Conservation (phyloP, 2,329 filamentous ascomycete genomes). For the Pseudocercospora vitis region DNA sequence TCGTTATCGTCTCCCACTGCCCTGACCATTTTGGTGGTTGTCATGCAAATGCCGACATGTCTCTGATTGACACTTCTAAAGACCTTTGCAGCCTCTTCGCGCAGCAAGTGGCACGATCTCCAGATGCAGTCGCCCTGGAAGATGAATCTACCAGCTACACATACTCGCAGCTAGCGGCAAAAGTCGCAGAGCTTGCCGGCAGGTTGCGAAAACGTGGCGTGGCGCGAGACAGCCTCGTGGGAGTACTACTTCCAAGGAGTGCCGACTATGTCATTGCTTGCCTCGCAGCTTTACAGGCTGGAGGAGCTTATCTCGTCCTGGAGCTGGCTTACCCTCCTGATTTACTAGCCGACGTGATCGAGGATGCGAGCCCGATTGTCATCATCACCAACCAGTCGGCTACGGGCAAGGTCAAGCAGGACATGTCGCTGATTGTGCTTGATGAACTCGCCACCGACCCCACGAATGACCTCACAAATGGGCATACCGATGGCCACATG, state of each 20-base stretch:
- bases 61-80: conserved; percentile 68
- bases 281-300: conserved; percentile 73
- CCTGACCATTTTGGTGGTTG: background rate
- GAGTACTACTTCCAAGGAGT: conserved; percentile 72
- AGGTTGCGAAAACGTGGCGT: conserved; percentile 68
- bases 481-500: conserved; percentile 35
- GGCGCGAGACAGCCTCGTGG: conserved; percentile 70
- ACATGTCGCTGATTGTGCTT: conserved; percentile 64
- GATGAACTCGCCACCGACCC: conserved; percentile 48
- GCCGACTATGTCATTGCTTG: conserved; percentile 78
- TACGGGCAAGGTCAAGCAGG: conserved; percentile 63
- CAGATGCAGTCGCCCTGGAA: conserved; percentile 69
- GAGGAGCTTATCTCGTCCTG: conserved; percentile 76
- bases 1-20: too few relatives aligned
- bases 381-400: conserved; percentile 68
- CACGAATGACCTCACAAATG: conserved; percentile 41
- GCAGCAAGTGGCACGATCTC: conserved; percentile 67
- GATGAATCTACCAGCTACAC: conserved; percentile 67
- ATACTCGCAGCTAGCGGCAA: conserved; percentile 69
- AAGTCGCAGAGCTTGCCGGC: conserved; percentile 64
- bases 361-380: conserved; percentile 70
- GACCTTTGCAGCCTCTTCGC: conserved; percentile 72
- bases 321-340: conserved; percentile 76
- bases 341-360: conserved; percentile 72
- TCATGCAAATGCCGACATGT: conserved; percentile 51